These are phyloP conservation scores for Epichloe aotearoae DNA, from an alignment of 2,329 filamentous ascomycete species.

Conservation along the genomic window DNA sequence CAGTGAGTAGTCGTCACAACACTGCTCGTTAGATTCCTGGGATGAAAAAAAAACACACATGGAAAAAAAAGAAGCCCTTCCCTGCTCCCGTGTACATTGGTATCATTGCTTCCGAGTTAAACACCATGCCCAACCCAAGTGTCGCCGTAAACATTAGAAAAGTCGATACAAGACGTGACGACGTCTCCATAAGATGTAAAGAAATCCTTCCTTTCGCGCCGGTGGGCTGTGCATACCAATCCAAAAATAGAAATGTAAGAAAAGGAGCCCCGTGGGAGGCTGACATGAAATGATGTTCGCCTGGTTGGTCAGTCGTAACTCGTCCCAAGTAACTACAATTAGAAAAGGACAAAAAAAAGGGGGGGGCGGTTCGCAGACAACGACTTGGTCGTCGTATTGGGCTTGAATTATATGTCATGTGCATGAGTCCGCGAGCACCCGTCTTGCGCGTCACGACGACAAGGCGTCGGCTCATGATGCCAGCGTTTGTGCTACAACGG, in stretches of 20 bases:
- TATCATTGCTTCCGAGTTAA: slow-evolving; percentile 2
- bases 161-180: background rate
- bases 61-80: background rate
- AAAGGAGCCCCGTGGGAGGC: too few relatives aligned
- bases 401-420: background rate
- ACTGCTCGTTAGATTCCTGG: background rate
- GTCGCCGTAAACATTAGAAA: background rate
- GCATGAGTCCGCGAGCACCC: background rate
- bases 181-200: background rate
- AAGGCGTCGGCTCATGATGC: slow-evolving; percentile 5
- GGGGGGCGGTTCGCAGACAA: too few relatives aligned
- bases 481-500: slow-evolving; percentile 17
- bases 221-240: background rate
- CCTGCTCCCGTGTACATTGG: background rate
- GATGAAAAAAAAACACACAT: too few relatives aligned
- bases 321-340: too few relatives aligned
- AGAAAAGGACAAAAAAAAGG: too few relatives aligned
- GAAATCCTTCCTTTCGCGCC: too few relatives aligned
- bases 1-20: background rate
- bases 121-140: background rate
- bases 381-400: too few relatives aligned
- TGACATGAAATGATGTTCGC: too few relatives aligned
- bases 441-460: background rate
- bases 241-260: background rate
- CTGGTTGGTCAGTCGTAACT: too few relatives aligned